Base-by-base conservation (phyloP, 2,329 filamentous ascomycete species). In the Metarhizium rileyi region DNA sequence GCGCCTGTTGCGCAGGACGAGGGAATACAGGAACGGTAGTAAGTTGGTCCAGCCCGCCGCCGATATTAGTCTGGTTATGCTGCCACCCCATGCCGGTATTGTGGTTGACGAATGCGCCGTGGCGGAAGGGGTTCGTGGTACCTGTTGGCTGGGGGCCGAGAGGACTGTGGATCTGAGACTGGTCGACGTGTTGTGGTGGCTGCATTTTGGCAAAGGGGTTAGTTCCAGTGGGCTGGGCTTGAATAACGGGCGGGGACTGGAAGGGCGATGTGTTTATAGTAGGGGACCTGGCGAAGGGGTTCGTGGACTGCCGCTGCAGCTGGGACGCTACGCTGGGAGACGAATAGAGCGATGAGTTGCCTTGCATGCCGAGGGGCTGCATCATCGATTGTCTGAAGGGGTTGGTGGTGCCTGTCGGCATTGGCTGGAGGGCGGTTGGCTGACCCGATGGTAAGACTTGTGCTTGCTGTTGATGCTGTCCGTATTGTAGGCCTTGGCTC, bases 341-440 rank as follows among this genome's bases (percentile, higher is more conserved):
- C 53, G 71, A 63, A 52, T 72, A 65, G n/a, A 53, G 48, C 23
- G 54, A 49, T 22, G 50, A 35, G 26, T 16, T 47, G 28, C 42
- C 41, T 18, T 52, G 58, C 56, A 71, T 64, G 44, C 77, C 80
- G 58, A 74, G 72, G 60, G 77, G 73, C 71, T 77, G 75, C 70
- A 95, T 73, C 83, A 91, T 91, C 1, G 91, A 96, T 62, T 90
- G 86, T 40, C 93, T 80, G 78, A 98, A 98, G 0, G 93, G 93
- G 63, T 98, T 98, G 7, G 90, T 82, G 9, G 90, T 82, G 12
- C 58, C 76, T 66, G 72, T 60, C 66, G 72, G 67, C 54, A 74
- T 61, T 46, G 61, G 67, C 53, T 71, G 62, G 64, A 72, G 57
- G 55, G 64, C 60, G 59, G 72, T 59, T 64, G 70, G 57, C 70